These are phyloP conservation scores for Sarocladium strictum DNA, from an alignment of 2,329 filamentous ascomycete species.

Conservation along the genomic window DNA sequence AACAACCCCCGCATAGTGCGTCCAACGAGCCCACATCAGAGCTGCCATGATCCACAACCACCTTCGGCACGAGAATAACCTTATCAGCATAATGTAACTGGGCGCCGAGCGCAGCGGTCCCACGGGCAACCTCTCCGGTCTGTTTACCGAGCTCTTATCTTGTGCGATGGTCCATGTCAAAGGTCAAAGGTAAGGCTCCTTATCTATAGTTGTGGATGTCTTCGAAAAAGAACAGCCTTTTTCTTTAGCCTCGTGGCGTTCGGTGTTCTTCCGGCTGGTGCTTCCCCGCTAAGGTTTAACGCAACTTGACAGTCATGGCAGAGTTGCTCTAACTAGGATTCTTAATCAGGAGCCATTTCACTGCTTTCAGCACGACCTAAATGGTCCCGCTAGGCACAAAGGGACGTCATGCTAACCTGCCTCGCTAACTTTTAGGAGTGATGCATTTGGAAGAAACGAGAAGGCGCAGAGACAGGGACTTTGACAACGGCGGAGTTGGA, in stretches of 20 bases:
- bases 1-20: background rate
- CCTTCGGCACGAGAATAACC: background rate
- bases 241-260: background rate
- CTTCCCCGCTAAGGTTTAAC: conserved; percentile 2
- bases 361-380: no score
- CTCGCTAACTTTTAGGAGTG: no score
- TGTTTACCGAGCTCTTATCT: background rate
- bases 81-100: background rate
- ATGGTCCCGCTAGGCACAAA: no score
- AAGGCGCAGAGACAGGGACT: no score
- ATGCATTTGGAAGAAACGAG: background rate
- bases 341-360: no score
- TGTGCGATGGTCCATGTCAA: background rate
- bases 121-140: background rate
- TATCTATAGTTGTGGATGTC: conserved; percentile 1
- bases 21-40: background rate
- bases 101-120: background rate
- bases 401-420: no score
- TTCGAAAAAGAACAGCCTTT: background rate
- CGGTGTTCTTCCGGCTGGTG: background rate
- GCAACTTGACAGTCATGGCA: background rate
- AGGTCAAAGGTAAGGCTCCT: background rate
- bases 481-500: background rate
- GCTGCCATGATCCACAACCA: no score
- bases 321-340: no score